These are phyloP conservation scores for Paracamarosporium sp. DNA, from an alignment of 2,329 filamentous ascomycete species.

Conservation along the genomic window DNA sequence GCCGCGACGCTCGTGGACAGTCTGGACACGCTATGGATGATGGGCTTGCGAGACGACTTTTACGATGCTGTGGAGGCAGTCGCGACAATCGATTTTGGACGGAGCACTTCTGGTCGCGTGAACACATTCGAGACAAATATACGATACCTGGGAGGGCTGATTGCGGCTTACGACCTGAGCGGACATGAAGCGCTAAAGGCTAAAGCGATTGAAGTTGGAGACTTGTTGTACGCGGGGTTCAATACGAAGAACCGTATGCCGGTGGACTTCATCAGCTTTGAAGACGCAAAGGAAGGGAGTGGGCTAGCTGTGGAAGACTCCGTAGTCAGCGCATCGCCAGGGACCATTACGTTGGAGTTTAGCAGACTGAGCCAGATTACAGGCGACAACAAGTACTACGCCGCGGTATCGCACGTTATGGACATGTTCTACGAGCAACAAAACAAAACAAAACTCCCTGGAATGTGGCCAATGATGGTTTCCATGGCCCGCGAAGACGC, in stretches of 20 bases:
- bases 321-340: conserved; percentile 47
- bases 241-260: conserved; percentile 96
- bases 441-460: conserved; percentile 72
- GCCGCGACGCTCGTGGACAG: conserved; percentile 71
- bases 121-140: conserved; percentile 95
- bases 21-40: conserved; percentile 83
- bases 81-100: conserved; percentile 82
- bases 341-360: conserved; percentile 85
- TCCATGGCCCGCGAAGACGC: conserved; percentile 38
- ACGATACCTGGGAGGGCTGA: conserved; percentile 82
- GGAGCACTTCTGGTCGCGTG: conserved; percentile 69
- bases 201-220: conserved; percentile 79
- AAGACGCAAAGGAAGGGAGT: conserved; percentile 34
- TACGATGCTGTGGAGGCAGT: conserved; percentile 76
- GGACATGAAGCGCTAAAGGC: conserved; percentile 73
- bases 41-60: conserved; percentile 80
- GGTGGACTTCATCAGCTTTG: conserved; percentile 58
- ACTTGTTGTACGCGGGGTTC: conserved; percentile 80
- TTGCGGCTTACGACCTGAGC: conserved; percentile 87
- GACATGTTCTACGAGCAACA: conserved; percentile 79
- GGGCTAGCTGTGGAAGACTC: conserved; percentile 67
- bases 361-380: conserved; percentile 88
- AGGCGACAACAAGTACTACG: conserved; percentile 81
- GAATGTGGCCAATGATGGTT: conserved; percentile 79
- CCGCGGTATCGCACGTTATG: conserved; percentile 85